Base-by-base conservation (phyloP, 1,284 basidiomycete species). In the Apiotrichum gracile region DNA sequence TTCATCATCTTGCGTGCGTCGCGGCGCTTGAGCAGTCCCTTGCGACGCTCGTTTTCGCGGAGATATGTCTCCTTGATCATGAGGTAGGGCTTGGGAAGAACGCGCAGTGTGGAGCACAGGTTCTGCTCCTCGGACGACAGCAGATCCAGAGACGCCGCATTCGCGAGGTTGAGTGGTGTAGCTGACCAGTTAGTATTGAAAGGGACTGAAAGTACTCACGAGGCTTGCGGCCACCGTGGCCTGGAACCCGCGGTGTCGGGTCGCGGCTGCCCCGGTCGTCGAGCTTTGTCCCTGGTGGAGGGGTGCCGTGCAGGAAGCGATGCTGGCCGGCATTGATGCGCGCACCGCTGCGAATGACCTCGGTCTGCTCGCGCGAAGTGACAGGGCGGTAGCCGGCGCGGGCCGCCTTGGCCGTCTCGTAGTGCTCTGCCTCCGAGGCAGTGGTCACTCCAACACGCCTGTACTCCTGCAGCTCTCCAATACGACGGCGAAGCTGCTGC, bases 11-110 rank as follows among this genome's bases (percentile, higher is more conserved):
- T 70, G 43, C 88, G 81, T 17, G 90, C 89, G 73, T 93, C 90
- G 51, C 89, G 80, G 21, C 88, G 80, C 47, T 87, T 85, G 26
- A 94, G 79, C 71, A 87, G 85, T 14, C 91, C 91, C 29, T 87
- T 86, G 52, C 89, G 80, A n/a, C 90, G 81, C 8, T 88, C 88
- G 66, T 91, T 93, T 75, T 96, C 92, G 33, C 90, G 83, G 24
- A 96, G 84, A 41, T 94, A 82, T 9, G 86, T 87, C 74, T 94
- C 90, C 71, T 96, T 96, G 77, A 96, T 88, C 54, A 86, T 83
- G 43, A 96, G 82, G 73, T 93, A 97, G 2, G 91, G 89, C 65
- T 90, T 89, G 0, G 92, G 92, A 35, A 94, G 79, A 55, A 96
- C 91, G 6, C 90, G 85, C 17, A 96, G 79, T 51, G 82, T 81